Base-by-base conservation (phyloP, 805 yeast genomes). In the Suhomyces xylopsoci region DNA sequence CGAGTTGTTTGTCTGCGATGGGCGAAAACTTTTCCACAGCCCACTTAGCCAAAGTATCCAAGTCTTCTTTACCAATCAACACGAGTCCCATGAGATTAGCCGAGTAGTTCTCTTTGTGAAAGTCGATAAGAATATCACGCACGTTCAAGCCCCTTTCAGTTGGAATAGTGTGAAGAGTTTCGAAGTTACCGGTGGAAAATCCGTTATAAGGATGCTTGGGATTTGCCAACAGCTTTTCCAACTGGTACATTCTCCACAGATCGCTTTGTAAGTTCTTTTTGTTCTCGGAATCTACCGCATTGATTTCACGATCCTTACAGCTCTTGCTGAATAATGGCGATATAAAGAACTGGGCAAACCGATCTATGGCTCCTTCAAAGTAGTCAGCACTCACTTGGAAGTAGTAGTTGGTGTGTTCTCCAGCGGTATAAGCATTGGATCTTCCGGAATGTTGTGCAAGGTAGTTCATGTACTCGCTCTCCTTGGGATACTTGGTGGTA, bases 201-300 rank as follows among this genome's bases (percentile, higher is more conserved):
- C 90, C 88, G 63, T 85, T 83, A 68, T 82, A 88, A 0, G 98
- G 97, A 69, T 94, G 98, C 0, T 71, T 62, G 1, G 83, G 81
- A 66, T 87, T 90, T 15, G 94, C 78, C 36, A 85, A 73, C 48
- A 85, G 79, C 70, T 89, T 88, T 51, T 88, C 92, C 49, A 93
- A 76, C 71, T 93, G 98, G 62, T 86, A 85, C 47, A 90, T 71
- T 62, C 98, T 82, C 97, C 98, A 91, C 45, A 72, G 65, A 68
- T 93, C 99, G 65, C 80, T 87, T 68, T 93, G 98, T 49, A 94
- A 74, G 66, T 93, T 93, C 73, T 94, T 93, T 67, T 91, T 93
- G 74, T 93, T 90, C 71, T 93, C 99, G 38, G 96, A 88, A 69
- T 93, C 97, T 8, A 93, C 98, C 1, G 98, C 98, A 57, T 84